Evolutionary conservation across 2,329 filamentous ascomycete genomes (phyloP).

Genomic region (Cladosporium phlei): DNA sequence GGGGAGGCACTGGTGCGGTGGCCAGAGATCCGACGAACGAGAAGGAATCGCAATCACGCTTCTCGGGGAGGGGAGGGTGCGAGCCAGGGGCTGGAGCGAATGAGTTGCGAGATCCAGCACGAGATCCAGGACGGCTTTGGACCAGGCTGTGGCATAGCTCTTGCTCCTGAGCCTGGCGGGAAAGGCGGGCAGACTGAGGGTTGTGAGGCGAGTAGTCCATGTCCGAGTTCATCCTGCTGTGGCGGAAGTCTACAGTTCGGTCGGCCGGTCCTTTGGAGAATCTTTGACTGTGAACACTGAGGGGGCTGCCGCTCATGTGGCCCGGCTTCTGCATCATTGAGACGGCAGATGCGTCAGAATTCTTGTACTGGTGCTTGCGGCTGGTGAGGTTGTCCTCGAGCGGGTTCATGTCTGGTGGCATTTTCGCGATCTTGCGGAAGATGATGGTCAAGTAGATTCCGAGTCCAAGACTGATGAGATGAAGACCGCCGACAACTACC

Average conservation of each 20-base stretch:
- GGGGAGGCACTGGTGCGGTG: slow-evolving; percentile 1
- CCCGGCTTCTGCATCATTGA: slow-evolving; percentile 57
- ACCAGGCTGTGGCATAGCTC: slow-evolving; percentile 32
- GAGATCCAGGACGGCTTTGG: slow-evolving; percentile 30
- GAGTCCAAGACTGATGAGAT: slow-evolving; percentile 64
- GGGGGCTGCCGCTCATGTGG: slow-evolving; percentile 42
- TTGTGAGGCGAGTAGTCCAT: slow-evolving; percentile 49
- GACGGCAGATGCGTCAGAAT: slow-evolving; percentile 47
- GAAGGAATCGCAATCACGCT: slow-evolving; percentile 8
- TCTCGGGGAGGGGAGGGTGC: not conserved
- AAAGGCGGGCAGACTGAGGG: slow-evolving; percentile 49
- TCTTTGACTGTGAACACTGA: slow-evolving; percentile 35
- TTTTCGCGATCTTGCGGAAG: slow-evolving; percentile 73
- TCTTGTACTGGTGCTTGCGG: slow-evolving; percentile 71
- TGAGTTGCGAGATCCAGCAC: slow-evolving; percentile 33
- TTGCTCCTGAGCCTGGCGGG: slow-evolving; percentile 49
- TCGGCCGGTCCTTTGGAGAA: slow-evolving; percentile 36
- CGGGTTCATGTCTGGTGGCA: slow-evolving; percentile 94
- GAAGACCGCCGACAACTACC: slow-evolving; percentile 60
- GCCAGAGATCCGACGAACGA: slow-evolving; percentile 7
- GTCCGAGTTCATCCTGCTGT: slow-evolving; percentile 65
- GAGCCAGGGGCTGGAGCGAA: not conserved
- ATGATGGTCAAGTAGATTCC: slow-evolving; percentile 70
- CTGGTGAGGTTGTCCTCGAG: slow-evolving; percentile 81
- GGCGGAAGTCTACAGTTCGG: slow-evolving; percentile 67